Evolutionary conservation across 1,284 basidiomycete species (phyloP), one percentile per base, ranked within the genome.

Genomic region (Fomes fomentarius): DNA sequence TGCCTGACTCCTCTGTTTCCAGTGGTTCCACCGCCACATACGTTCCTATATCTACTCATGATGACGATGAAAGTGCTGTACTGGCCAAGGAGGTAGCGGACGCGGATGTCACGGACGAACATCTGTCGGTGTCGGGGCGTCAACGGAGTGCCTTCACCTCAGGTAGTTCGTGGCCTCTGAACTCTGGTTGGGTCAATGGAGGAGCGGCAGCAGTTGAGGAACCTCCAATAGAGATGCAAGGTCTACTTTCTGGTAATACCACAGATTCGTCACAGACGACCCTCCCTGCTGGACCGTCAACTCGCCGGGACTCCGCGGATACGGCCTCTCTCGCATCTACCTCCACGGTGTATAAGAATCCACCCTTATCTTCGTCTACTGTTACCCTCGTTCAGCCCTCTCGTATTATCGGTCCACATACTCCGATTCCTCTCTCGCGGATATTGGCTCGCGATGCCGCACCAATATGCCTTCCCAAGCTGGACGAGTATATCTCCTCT

Each of bases 391-490:
- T 58, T 3, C 46, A 51, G 8, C 33, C 46, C 1, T 41, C 54
- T 11, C 43, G 38, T 3, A 10, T 39, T 21, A 28, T 52, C 11
- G 47, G 53, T 1, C 47, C 57, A 17, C 82, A 85, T 63, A 72
- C 61, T 6, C 83, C 86, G 35, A 66, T 87, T 19, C 76, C 87
- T 33, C 81, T 82, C 2, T 76, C 77, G 7, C 69, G 71, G 6
- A 70, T 89, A 1, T 85, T 89, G 63, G 69, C 81, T 50, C 76
- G 82, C 28, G 66, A 75, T 60, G 83, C 85, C 4, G 73, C 78
- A 8, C 79, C 83, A 3, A 66, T 89, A 19, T 75, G 76, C 57
- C 75, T 89, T 11, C 85, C 85, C 3, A 72, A 76, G 47, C 75
- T 89, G 35, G 85, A 89, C 68, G 63, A 75, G 11, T 78, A 83